These are phyloP conservation scores for Hypericum androsaemum DNA, from an alignment of 345 rosid genomes.

Conservation along the genomic window DNA sequence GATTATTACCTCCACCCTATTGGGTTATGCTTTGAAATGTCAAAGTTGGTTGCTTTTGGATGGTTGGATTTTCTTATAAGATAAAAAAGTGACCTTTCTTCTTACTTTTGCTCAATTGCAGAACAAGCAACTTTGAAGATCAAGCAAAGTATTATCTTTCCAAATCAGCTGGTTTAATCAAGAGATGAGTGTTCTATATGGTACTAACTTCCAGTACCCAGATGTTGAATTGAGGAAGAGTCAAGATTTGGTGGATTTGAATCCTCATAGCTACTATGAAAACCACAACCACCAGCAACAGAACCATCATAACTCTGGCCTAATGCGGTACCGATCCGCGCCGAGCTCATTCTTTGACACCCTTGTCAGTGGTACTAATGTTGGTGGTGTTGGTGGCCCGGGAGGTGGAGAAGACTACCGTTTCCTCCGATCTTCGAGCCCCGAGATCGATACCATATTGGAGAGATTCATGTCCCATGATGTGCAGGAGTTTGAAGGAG, in stretches of 20 bases:
- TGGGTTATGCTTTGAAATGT: too few species aligned
- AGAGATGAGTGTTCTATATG: conserved; percentile 36
- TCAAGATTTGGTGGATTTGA: conserved; percentile 30
- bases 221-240: conserved; percentile 33
- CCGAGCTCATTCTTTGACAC: conserved; percentile 35
- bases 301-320: conserved; percentile 12
- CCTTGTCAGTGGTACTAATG: conserved; percentile 12
- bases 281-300: conserved; percentile 18
- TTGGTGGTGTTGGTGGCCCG: conserved; percentile 6
- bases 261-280: conserved; percentile 14
- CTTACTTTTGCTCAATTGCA: too few species aligned
- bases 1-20: too few species aligned
- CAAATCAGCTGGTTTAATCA: too few species aligned
- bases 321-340: conserved; percentile 31
- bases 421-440: conserved; percentile 29
- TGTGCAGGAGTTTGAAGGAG: conserved; percentile 24
- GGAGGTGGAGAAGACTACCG: conserved; percentile 20
- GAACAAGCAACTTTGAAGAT: too few species aligned
- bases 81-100: too few species aligned
- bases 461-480: conserved; percentile 25
- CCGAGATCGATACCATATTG: conserved; percentile 36
- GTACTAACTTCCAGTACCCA: conserved; percentile 21
- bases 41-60: too few species aligned
- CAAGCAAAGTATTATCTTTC: too few species aligned
- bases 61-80: too few species aligned